Base-by-base conservation (phyloP, 225 moss, liverwort and hornwort species). In the Polytrichum formosum region DNA sequence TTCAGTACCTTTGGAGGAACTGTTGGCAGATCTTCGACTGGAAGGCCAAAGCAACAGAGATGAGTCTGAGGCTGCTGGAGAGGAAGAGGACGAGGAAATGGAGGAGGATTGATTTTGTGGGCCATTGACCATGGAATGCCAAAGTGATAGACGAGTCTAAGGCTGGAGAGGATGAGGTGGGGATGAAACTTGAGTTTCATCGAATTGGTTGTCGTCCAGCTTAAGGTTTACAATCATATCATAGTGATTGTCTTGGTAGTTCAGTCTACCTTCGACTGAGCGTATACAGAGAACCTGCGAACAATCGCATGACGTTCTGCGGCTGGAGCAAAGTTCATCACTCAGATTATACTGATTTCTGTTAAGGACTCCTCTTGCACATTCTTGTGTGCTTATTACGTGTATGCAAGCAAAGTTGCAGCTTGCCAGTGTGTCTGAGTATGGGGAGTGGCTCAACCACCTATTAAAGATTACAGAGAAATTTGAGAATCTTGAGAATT, bases 1-100 rank as follows among this genome's bases (percentile, higher is more conserved):
- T 5, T 79, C 91, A 54, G 97, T 98, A 19, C 97, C 97, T 31
- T 69, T 98, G 74, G 97, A 94, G 5, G 97, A 98, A 83, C 77
- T 98, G 65, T 82, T 98, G 29, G 88, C 85, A 5, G 92, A 98
- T 69, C 84, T 98, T 23, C 83, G 76, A 61, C 70, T 98, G 35
- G 94, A 85, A 1, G 81, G 70, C n/a, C 75, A 78, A 30, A 81
- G 81, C 55, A 79, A 73, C 21, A 72, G 64, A 25, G 92, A 82
- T n/a, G 88, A 81, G 61, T 93, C 91, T 67, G 97, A 87, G 35
- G 78, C 64, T 61, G 68, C 63, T n/a, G 88, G 74, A 0, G 85
- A 78, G 31, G 56, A 56, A n/a, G 56, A 58, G 16, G 46, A 46
- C 16, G 85, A 90, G 9, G 83, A 86, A 8, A 90, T 90, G 90